Base-by-base conservation (phyloP, 73 alveolate genomes). In the Paramecium primaurelia region DNA sequence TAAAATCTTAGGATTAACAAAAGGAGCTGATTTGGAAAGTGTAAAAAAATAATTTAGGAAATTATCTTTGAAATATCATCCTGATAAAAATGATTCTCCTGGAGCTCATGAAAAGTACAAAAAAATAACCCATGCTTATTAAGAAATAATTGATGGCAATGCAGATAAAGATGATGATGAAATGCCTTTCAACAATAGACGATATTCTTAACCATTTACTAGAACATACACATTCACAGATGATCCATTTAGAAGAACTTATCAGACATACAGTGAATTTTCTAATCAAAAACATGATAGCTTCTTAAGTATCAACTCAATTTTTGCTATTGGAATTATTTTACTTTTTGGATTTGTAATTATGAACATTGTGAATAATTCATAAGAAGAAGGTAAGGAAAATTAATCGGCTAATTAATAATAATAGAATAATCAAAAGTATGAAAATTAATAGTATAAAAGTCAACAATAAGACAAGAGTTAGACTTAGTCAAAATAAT, bases 31-130 rank as follows among this genome's bases (percentile, higher is more conserved):
- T 14, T 94, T 93, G 26, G 80, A 88, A 26, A 94, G 92, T 58
- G 73, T 97, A n/a, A 94, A 93, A 60, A 88, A 60, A 38, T 94
- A 97, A 22, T 97, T 95, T 86, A 77, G 94, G 38, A 93, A 92
- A 77, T 77, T 96, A 26, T 97, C 98, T 3, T 92, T 96, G 87
- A 93, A 83, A 77, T 96, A 96, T 75, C 99, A 97, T 86, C 99
- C 99, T 10, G 99, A 97, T 92, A 86, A 95, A 36, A 92, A 93
- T 75, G 44, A 87, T 36, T 93, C 95, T 16, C 92, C 92, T 16
- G 93, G 90, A 42, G 97, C 98, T 30, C 92, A 96, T 59, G 97
- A 92, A 8, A 93, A 93, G 32, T 96, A 94, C 54, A 90, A 94
- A 85, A 86, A 95, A 92, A 96, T 96, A 11, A 83, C 94, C 47